Base-by-base conservation (phyloP, 2,329 filamentous ascomycete genomes). In the Pleurostoma richardsiae region DNA sequence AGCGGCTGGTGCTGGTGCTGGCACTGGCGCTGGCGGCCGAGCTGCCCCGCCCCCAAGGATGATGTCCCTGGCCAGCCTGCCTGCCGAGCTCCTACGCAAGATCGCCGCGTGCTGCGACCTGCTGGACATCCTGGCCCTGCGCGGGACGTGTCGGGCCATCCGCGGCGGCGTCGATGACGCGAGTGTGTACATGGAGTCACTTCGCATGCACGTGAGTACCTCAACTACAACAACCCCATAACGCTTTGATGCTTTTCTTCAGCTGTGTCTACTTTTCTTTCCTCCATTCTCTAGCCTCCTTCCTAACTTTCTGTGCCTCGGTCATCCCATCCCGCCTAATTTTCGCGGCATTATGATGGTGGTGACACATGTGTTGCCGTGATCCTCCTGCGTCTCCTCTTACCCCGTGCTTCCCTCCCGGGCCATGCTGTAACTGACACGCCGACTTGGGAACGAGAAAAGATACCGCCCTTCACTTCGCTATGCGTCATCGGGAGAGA, bases 21-120 rank as follows among this genome's bases (percentile, higher is more conserved):
- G n/a, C 2, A 2, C 33, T n/a, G n/a, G n/a, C 33, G 33, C 8
- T n/a, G 33, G 33, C n/a, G 33, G 33, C n/a, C 33, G 33, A 36
- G 11, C 39, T 30, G 39, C 44, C 43, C 44, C 36, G 7, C 48
- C 45, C 5, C 8, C 33, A 36, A 8, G 8, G 8, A n/a, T n/a
- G n/a, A 36, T 36, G 8, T 19, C 30, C 8, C 41, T 52, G 27
- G 44, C 39, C 43, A 40, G 44, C 2, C 48, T 52, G 10, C 48
- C 50, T 39, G 48, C 45, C n/a, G 48, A 48, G 40, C 43, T 50
- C 38, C 48, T 52, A 31, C 42, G 40, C 30, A 48, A 42, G 30
- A 41, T 50, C 19, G 41, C 45, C 31, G 36, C 42, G 28, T 48
- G 41, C 27, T 50, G 45, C 43, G 45, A 49, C 38, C 30, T 47